A percentile compares a stretch with the other conserved stretches of the same genome.
Conservation (phyloP, 2,329 filamentous ascomycete species). For the Ceratocystis papillata region DNA sequence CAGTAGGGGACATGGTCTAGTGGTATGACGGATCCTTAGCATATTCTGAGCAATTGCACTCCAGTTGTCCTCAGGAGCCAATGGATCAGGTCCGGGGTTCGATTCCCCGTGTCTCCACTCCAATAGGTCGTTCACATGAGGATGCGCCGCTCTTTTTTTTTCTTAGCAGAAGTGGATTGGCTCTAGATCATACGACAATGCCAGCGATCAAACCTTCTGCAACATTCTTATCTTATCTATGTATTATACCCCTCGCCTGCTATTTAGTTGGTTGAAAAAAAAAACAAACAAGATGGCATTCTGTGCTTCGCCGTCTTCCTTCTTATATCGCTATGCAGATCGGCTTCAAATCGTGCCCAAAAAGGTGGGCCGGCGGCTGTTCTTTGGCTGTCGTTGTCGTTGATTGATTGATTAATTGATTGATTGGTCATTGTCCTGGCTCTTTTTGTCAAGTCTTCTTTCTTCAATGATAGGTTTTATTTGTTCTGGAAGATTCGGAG, state of each 20-base stretch:
- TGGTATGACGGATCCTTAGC: constrained; percentile 24
- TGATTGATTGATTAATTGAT: not conserved
- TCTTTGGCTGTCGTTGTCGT: not conserved
- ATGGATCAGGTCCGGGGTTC: constrained; percentile 25
- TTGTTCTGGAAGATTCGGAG: not conserved
- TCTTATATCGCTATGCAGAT: no score
- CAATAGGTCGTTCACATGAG: not conserved
- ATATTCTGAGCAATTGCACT: not conserved
- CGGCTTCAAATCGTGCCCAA: not conserved
- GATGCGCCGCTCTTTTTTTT: not conserved
- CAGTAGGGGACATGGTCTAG: constrained; percentile 23
- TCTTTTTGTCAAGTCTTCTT: not conserved
- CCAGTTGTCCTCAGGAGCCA: no score
- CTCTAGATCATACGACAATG: no score
- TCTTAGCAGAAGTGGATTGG: no score
- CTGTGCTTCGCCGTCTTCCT: no score
- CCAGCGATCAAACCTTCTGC: no score
- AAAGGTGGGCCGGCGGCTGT: not conserved
- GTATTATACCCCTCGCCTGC: no score
- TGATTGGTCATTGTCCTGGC: not conserved
- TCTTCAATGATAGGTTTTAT: not conserved
- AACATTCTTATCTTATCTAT: no score
- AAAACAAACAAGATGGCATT: no score
- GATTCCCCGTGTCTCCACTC: constrained; percentile 25
- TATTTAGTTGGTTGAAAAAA: no score